Evolutionary conservation across 768 basidiomycete species (phyloP), one percentile per base, ranked within the genome.

Genomic region (Russula abietina): DNA sequence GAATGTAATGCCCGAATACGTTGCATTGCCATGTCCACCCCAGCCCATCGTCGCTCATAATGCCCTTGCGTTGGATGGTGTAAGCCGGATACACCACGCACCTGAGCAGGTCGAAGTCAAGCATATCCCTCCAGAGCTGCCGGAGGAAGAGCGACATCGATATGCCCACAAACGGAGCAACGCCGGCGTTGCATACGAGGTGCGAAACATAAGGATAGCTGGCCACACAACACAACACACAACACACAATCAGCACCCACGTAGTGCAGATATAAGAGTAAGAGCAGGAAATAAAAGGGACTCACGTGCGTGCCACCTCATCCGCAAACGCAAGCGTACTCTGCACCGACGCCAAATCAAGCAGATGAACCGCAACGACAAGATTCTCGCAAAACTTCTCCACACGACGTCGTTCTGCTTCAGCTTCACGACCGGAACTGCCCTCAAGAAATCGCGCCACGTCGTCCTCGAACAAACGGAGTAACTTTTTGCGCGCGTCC

Each of bases 21-120:
- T 93, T 93, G 62, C 83, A 88, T 70, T 93, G 89, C 89, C 91
- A 94, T 8, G 86, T 81, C 80, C 81, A 87, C 3, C 92, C 92
- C 0, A 92, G 73, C 6, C 86, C 84, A 66, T 94, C 90, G 4
- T 74, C 73, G 65, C 83, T 89, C 55, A 79, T 67, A 65, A 85
- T 80, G 9, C 88, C 89, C 12, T 62, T 69, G 32, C 77, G 72
- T 71, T 93, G 89, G 4, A 77, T 61, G 69, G 86, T 81, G 72
- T 72, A 91, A 16, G 57, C 66, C 1, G 89, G 89, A 4, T 74
- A 60, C 6, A 85, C 83, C 49, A 88, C 71, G 4, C 80, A 76
- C 16, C 66, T 68, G 53, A 86, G 69, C 19, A 80, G 80, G 43
- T 78, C 69, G 53, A 55, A 30, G 8, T 64, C 30, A 7, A 38